Percentiles rank a stretch among this genome's conserved stretches.
Evolutionary conservation across 345 rosid species (phyloP).

Genomic region (Draba incana): DNA sequence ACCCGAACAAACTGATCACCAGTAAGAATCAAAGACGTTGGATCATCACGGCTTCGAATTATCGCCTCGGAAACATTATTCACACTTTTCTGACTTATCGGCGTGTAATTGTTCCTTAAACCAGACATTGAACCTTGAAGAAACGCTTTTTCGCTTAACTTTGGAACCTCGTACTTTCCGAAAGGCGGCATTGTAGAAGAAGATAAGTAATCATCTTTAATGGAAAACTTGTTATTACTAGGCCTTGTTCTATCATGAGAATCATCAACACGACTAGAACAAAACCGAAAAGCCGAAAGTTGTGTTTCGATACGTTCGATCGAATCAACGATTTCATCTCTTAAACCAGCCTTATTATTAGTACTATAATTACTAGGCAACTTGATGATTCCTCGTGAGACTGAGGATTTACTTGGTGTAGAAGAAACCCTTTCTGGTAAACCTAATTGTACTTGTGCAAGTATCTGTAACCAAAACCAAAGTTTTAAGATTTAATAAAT

Average conservation of each 20-base stretch:
- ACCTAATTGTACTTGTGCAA: conserved; percentile 44
- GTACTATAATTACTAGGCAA: neutral
- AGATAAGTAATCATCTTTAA: conserved; percentile 8
- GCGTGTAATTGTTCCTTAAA: conserved; percentile 21
- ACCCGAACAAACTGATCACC: conserved; percentile 19
- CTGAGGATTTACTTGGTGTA: neutral
- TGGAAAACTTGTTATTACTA: neutral
- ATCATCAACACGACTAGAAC: conserved; percentile 24
- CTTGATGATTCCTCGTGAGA: conserved; percentile 2
- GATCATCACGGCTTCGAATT: conserved; percentile 17
- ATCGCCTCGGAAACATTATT: neutral
- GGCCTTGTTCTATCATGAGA: conserved; percentile 18
- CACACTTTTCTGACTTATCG: neutral
- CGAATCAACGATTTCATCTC: conserved; percentile 43
- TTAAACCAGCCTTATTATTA: conserved; percentile 4
- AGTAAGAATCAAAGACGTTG: neutral
- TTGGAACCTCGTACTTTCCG: neutral
- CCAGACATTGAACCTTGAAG: conserved; percentile 16
- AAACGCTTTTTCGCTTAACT: conserved; percentile 1
- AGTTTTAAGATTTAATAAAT: neutral
- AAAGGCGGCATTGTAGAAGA: conserved; percentile 22
- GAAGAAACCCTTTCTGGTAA: conserved; percentile 12
- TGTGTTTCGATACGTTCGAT: conserved; percentile 49
- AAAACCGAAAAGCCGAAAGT: conserved; percentile 44
- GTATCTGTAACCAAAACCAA: conserved; percentile 40